A percentile compares a stretch with the other conserved stretches of the same genome.
These are phyloP conservation scores for Ulvella scutata DNA, from an alignment of 139 green algal genomes.

Conservation along the genomic window DNA sequence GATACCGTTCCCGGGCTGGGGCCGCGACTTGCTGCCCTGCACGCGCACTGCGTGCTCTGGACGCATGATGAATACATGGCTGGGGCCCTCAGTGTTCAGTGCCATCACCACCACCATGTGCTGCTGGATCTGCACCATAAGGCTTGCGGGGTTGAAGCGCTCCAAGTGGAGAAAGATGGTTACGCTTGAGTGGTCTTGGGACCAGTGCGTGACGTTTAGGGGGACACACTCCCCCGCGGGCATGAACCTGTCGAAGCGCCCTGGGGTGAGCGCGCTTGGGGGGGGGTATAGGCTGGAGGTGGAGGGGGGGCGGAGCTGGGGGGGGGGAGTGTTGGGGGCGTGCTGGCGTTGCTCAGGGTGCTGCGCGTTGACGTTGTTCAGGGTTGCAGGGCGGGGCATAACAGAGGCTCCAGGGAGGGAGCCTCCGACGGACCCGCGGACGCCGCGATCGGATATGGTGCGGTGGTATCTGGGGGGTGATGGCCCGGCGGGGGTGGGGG, in stretches of 20 bases:
- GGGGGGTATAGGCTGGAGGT: not conserved
- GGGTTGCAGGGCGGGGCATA: not conserved
- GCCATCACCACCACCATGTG: not conserved
- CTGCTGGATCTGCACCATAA: slow-evolving; percentile 2
- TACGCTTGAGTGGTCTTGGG: not conserved
- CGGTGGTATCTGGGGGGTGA: too few species aligned
- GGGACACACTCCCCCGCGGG: not conserved
- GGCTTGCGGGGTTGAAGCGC: not conserved
- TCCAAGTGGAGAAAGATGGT: not conserved
- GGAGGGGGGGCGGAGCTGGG: not conserved
- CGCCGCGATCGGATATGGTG: too few species aligned
- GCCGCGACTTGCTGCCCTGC: not conserved
- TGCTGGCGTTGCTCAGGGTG: not conserved
- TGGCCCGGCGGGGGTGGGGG: too few species aligned
- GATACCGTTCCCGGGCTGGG: not conserved
- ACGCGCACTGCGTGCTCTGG: not conserved
- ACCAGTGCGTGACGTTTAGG: not conserved
- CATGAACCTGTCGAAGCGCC: too few species aligned
- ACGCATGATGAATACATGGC: not conserved
- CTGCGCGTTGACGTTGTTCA: not conserved
- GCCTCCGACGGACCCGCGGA: not conserved
- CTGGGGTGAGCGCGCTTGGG: not conserved
- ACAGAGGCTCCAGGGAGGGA: not conserved
- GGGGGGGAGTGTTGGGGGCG: not conserved
- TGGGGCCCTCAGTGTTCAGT: not conserved